Base-by-base conservation (phyloP, 352 stramenopile genomes). In the Phytophthora uliginosa region DNA sequence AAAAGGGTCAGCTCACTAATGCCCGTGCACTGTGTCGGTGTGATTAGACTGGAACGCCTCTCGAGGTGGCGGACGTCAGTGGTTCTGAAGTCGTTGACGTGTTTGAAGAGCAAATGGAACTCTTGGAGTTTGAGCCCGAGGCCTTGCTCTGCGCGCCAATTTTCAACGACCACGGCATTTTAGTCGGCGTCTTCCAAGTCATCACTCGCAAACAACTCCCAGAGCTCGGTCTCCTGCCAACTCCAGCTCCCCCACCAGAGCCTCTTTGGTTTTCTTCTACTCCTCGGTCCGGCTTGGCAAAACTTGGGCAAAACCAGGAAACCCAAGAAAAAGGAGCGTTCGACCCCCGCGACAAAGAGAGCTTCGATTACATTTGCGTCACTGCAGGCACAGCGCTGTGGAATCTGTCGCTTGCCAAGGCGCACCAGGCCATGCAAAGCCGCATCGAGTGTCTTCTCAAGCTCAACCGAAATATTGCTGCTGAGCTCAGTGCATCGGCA, bases 391-490 rank as follows among this genome's bases (percentile, higher is more conserved):
- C 84, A 3, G 86, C 86, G 28, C 82, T 92, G 51, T 94, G 84
- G 86, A 94, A 94, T 38, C 48, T 94, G n/a, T 86, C 84, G 13
- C 73, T 92, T 12, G 77, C 85, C n/a, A 80, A 80, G 38, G 84
- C 88, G 40, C 84, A 84, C 0, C 86, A 92, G 50, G 80, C 78
- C 10, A 86, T 85, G 33, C 86, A 94, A 56, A 77, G 76, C n/a
- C 86, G 86, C 50, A 92, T 94, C 66, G 83, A 94, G 50, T 86
- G 86, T 36, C 70, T 94, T 9, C 74, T 94, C 12, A 92, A 92
- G 63, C 73, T 94, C 48, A 85, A 92, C 55, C 84, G 83, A 54
- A 94, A 90, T 59, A 94, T 92, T 58, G 86, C 86, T 9, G 82
- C 87, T 51, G 84, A 94, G 51, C 64, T 83, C 26, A 80, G 84